phyloP scores from a whole-genome alignment of 495 filamentous ascomycete species.

The Hypoxylon crocopeplum region DNA sequence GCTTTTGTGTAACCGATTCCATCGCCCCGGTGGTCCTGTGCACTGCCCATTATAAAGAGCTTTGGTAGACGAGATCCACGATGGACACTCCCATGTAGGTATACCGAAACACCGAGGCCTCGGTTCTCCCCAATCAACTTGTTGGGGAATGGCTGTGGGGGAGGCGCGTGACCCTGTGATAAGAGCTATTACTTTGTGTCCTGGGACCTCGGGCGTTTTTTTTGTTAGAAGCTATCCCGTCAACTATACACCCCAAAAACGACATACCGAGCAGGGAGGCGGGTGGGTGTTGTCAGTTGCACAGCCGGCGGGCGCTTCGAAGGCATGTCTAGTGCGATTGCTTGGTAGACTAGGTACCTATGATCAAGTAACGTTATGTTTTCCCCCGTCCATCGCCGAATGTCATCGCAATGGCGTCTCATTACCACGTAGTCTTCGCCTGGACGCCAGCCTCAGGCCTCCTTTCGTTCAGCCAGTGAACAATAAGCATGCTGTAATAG shows the following conservation, averaged over 20 bases:
- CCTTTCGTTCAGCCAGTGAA: slow-evolving; percentile 36
- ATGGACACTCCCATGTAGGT: slow-evolving; percentile 15
- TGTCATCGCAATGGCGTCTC: slow-evolving; percentile 12
- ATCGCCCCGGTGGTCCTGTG: slow-evolving; percentile 2
- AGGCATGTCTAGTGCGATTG: slow-evolving; percentile 13
- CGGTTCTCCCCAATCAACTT: slow-evolving; percentile 5
- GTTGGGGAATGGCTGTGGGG: slow-evolving; percentile 10
- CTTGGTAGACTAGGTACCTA: slow-evolving; percentile 30
- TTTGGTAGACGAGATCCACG: slow-evolving; percentile 24
- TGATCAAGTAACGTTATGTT: slow-evolving; percentile 23
- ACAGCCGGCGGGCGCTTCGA: slow-evolving; percentile 5
- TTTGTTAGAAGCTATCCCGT: background rate
- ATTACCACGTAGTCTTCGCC: slow-evolving; percentile 22
- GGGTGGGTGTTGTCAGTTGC: slow-evolving; percentile 1
- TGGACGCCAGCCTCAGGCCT: slow-evolving; percentile 13
- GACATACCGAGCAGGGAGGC: slow-evolving; percentile 10
- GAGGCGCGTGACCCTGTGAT: slow-evolving; percentile 23
- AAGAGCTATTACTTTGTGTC: background rate
- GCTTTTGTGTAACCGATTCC: slow-evolving; percentile 27
- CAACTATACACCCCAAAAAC: slow-evolving; percentile 2
- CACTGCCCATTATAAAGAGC: slow-evolving; percentile 13
- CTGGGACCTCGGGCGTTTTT: slow-evolving; percentile 1
- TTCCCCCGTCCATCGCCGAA: slow-evolving; percentile 5
- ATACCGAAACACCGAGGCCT: slow-evolving; percentile 32
- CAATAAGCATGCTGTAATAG: slow-evolving; percentile 17